Conservation (phyloP, 768 basidiomycete genomes). For the Epithele typhae region DNA sequence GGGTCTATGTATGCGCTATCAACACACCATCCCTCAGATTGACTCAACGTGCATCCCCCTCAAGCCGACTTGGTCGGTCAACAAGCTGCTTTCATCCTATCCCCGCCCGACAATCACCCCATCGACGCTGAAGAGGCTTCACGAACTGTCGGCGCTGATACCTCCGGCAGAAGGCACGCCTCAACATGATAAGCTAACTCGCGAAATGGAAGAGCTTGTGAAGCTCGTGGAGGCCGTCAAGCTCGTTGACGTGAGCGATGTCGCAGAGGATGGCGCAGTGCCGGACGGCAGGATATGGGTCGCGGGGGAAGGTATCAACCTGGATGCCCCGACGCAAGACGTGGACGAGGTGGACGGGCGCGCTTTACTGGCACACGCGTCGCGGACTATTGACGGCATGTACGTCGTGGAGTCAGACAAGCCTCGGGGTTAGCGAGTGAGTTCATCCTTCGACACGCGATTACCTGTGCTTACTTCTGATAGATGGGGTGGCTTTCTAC, state of each 20-base stretch:
- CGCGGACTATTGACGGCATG: conserved; percentile 12
- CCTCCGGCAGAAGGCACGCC: conserved; percentile 57
- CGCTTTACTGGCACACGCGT: conserved; percentile 12
- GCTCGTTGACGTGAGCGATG: conserved; percentile 40
- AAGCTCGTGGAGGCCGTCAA: conserved; percentile 80
- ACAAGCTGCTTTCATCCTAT: conserved; percentile 72
- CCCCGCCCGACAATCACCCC: conserved; percentile 59
- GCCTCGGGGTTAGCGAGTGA: conserved; percentile 13
- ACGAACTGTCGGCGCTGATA: conserved; percentile 67
- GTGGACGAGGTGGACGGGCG: conserved; percentile 7
- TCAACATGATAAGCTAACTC: conserved; percentile 47
- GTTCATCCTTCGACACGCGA: no score
- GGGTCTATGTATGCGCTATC: background rate
- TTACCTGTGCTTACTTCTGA: no score
- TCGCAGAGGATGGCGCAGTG: conserved; percentile 17
- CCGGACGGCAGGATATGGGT: conserved; percentile 42
- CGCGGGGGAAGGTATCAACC: conserved; percentile 31
- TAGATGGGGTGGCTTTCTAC: no score
- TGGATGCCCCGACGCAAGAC: conserved; percentile 16
- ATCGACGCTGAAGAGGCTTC: conserved; percentile 55
- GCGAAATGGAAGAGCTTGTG: conserved; percentile 66
- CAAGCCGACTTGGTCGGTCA: conserved; percentile 76
- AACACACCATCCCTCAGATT: conserved; percentile 19
- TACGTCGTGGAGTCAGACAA: conserved; percentile 20
- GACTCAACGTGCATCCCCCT: conserved; percentile 64